Conservation (phyloP, 768 basidiomycete genomes). For the Rhizopogon vinicolor region DNA sequence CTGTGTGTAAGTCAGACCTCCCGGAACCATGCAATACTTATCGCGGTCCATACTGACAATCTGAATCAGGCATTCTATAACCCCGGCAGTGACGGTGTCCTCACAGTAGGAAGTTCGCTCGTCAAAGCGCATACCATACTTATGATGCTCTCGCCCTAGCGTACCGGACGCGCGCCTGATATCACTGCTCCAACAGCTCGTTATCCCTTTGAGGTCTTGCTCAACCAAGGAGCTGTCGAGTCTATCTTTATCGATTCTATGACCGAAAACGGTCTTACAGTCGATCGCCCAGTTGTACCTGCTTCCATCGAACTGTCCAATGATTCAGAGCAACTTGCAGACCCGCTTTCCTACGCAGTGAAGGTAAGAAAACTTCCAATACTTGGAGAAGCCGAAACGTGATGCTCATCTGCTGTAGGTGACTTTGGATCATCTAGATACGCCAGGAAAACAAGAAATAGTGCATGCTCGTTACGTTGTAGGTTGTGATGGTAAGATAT, state of each 20-base stretch:
- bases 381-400: neutral
- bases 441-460: slow-evolving; percentile 30
- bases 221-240: slow-evolving; percentile 39
- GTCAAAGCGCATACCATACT: neutral
- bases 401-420: neutral
- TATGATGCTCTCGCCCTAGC: slow-evolving; percentile 28
- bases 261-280: slow-evolving; percentile 19
- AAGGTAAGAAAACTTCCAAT: slow-evolving; percentile 13
- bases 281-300: slow-evolving; percentile 30
- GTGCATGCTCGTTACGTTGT: slow-evolving; percentile 30
- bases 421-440: slow-evolving; percentile 17
- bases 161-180: slow-evolving; percentile 59
- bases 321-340: slow-evolving; percentile 33
- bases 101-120: slow-evolving; percentile 40
- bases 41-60: neutral
- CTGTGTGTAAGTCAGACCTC: slow-evolving; percentile 44
- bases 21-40: neutral
- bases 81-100: slow-evolving; percentile 52
- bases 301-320: slow-evolving; percentile 26
- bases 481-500: slow-evolving; percentile 28
- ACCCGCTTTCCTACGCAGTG: slow-evolving; percentile 22
- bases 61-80: slow-evolving; percentile 66
- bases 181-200: slow-evolving; percentile 58
- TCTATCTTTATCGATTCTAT: slow-evolving; percentile 38
- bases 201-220: slow-evolving; percentile 63